These are phyloP conservation scores for Lenwebbia sp. DNA, from an alignment of 345 rosid species.

Conservation along the genomic window DNA sequence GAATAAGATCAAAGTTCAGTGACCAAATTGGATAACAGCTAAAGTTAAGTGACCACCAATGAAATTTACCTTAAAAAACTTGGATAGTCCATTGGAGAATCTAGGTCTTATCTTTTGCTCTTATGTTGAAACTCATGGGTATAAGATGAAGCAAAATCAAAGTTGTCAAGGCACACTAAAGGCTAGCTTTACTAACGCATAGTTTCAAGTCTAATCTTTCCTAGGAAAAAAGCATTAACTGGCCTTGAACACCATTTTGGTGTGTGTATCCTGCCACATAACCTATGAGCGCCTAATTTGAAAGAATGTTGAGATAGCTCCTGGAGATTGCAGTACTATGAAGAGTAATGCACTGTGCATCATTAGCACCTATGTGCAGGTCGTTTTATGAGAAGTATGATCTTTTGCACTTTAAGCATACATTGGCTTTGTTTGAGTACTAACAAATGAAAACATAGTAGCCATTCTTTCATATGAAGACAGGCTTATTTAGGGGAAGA, in stretches of 20 bases:
- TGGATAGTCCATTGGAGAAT: background rate
- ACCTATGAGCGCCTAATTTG: background rate
- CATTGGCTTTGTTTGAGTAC: background rate
- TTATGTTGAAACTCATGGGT: background rate
- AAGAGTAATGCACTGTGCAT: background rate
- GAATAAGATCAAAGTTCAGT: background rate
- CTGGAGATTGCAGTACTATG: background rate
- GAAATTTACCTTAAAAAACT: background rate
- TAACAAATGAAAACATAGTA: background rate
- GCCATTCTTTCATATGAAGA: background rate
- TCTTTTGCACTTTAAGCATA: background rate
- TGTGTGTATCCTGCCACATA: background rate
- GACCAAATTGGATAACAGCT: background rate
- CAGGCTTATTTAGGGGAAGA: background rate
- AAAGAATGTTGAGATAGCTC: background rate
- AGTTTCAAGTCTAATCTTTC: background rate
- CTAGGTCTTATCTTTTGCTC: background rate
- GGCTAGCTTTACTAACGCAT: background rate
- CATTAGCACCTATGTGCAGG: background rate
- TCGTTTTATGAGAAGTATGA: background rate
- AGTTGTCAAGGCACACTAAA: background rate
- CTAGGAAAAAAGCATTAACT: background rate
- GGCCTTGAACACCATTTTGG: background rate
- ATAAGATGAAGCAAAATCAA: background rate
- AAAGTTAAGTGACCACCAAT: background rate